Evolutionary conservation across 2,329 filamentous ascomycete species (phyloP).

Genomic region (Amesomyces nigricolor): DNA sequence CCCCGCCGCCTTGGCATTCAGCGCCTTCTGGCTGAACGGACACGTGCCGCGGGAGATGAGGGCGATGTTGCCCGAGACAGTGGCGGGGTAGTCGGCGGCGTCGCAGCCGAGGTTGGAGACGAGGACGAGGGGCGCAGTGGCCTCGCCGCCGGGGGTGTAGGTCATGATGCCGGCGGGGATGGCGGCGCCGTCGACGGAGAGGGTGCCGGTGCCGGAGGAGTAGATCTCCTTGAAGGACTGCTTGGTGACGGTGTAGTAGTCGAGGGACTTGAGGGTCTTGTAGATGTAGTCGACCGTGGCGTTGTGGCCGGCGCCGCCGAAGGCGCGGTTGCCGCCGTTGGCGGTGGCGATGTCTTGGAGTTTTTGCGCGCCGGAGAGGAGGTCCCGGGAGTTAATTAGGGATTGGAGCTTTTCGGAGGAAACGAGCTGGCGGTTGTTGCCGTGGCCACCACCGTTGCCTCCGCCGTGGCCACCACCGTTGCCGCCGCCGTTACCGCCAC

Average conservation of each 20-base stretch:
- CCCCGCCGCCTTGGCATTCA: constrained; percentile 50
- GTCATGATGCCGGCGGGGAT: constrained; percentile 33
- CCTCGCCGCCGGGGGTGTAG: constrained; percentile 47
- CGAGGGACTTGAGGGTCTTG: constrained; percentile 34
- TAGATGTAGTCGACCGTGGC: constrained; percentile 42
- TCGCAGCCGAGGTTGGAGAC: constrained; percentile 51
- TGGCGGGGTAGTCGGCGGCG: constrained; percentile 46
- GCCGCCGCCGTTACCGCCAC: not conserved
- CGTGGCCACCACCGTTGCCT: not conserved
- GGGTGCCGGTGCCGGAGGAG: constrained; percentile 27
- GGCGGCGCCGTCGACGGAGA: constrained; percentile 30
- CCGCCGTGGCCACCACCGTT: not conserved
- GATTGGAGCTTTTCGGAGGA: constrained; percentile 22
- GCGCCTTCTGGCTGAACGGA: constrained; percentile 52
- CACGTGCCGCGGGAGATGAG: constrained; percentile 56
- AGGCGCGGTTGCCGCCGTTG: constrained; percentile 39
- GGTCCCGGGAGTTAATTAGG: constrained; percentile 35
- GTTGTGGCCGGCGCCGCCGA: constrained; percentile 42
- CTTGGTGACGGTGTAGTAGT: constrained; percentile 40
- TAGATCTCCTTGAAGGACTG: constrained; percentile 41
- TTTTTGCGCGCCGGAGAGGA: constrained; percentile 40
- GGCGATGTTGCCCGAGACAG: constrained; percentile 50
- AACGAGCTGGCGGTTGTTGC: constrained; percentile 16
- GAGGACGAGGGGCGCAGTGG: constrained; percentile 38
- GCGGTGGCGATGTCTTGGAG: constrained; percentile 41